Conservation (phyloP, 116 monocot genomes). For the Zostera marina region DNA sequence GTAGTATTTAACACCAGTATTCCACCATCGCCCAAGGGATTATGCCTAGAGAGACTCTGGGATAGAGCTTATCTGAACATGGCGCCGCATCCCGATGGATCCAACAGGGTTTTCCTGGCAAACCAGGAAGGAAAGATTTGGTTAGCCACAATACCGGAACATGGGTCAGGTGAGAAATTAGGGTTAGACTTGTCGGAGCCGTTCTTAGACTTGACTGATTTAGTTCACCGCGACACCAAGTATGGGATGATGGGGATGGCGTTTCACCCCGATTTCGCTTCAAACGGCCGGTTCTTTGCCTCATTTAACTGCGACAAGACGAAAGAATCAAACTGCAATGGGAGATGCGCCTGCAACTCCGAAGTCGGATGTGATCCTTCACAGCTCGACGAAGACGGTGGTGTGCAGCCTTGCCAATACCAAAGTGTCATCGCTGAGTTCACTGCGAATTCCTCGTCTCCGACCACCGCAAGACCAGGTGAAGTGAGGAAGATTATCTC, state of each 20-base stretch:
- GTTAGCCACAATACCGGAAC: conserved; percentile 64
- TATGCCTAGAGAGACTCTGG: conserved; percentile 72
- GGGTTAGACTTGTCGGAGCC: conserved; percentile 35
- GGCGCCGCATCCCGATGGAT: conserved; percentile 87
- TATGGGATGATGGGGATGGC: conserved; percentile 76
- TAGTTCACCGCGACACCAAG: conserved; percentile 33
- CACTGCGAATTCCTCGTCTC: conserved; percentile 58
- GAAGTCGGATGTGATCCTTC: conserved; percentile 76
- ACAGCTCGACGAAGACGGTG: conserved; percentile 30
- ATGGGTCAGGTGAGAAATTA: conserved; percentile 51
- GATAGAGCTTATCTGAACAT: conserved; percentile 65
- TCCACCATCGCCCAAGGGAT: conserved; percentile 41
- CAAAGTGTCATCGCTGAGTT: conserved; percentile 69
- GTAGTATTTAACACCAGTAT: conserved; percentile 34
- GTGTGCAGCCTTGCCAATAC: conserved; percentile 64
- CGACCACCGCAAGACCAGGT: conserved; percentile 41
- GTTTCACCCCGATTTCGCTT: conserved; percentile 70
- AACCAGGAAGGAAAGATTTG: conserved; percentile 62
- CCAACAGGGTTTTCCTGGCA: conserved; percentile 64
- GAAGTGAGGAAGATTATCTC: conserved; percentile 90
- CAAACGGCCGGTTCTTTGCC: conserved; percentile 80
- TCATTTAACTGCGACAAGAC: conserved; percentile 75
- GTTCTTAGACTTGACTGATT: conserved; percentile 83
- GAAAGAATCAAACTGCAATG: conserved; percentile 48
- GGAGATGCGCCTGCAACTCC: conserved; percentile 82